phyloP scores from a whole-genome alignment of 2,329 filamentous ascomycete species.

The Neofusicoccum parvum region DNA sequence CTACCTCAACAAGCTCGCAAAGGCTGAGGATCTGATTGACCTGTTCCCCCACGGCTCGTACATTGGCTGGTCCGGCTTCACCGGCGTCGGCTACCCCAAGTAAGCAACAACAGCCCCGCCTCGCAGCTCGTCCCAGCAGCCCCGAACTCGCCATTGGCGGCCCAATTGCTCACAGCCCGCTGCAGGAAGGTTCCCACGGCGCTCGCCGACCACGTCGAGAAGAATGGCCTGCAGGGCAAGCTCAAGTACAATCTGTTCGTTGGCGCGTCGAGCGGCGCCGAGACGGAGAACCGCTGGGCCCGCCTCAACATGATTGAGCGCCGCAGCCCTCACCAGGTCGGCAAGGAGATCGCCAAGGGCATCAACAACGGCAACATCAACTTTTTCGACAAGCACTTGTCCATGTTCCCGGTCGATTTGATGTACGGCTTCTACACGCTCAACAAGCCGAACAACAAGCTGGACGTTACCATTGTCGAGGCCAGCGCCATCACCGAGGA shows the following conservation, averaged over 20 bases:
- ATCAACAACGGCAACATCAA: conserved; percentile 88
- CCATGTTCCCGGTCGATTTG: conserved; percentile 87
- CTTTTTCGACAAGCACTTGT: conserved; percentile 92
- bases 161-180: conserved; percentile 20
- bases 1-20: conserved; percentile 77
- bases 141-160: background rate
- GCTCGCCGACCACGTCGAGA: conserved; percentile 85
- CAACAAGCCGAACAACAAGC: conserved; percentile 69
- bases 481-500: conserved; percentile 86
- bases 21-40: conserved; percentile 76
- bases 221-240: conserved; percentile 80
- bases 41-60: conserved; percentile 85
- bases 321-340: conserved; percentile 82
- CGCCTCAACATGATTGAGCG: conserved; percentile 85
- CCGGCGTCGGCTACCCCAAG: conserved; percentile 88
- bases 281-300: conserved; percentile 94
- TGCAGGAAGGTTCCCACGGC: conserved; percentile 77
- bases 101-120: conserved; percentile 43
- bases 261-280: conserved; percentile 83
- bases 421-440: conserved; percentile 83
- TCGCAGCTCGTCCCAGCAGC: conserved; percentile 21
- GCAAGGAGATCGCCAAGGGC: conserved; percentile 85
- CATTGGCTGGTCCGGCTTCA: conserved; percentile 90
- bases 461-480: conserved; percentile 85
- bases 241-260: conserved; percentile 87